phyloP scores from a whole-genome alignment of 176 grass and related monocot species.

The Puccinellia tenuiflora region DNA sequence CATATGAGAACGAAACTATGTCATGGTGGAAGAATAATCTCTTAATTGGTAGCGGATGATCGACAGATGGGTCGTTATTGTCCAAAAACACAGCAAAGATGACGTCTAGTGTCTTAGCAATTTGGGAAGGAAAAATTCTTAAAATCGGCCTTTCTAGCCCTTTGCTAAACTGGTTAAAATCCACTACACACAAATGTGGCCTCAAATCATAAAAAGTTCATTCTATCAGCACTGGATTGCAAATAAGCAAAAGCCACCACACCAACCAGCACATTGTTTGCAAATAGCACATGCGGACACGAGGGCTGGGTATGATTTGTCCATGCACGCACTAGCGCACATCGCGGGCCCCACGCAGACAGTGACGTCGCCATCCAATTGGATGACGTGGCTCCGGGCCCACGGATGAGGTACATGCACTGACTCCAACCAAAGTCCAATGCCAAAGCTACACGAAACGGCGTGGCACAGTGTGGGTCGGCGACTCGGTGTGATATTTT shows the following conservation, averaged over 20 bases:
- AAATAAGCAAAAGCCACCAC: not conserved
- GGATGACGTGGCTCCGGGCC: constrained; percentile 15
- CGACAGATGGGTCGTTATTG: too few relatives aligned
- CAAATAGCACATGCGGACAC: not conserved
- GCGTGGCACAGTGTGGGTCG: not conserved
- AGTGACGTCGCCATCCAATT: constrained; percentile 11
- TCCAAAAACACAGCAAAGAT: too few relatives aligned
- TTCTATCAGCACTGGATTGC: not conserved
- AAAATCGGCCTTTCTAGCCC: not conserved
- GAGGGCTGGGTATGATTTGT: not conserved
- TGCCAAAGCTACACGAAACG: too few relatives aligned
- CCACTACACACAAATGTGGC: not conserved
- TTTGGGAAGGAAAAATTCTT: not conserved
- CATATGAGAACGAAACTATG: not conserved
- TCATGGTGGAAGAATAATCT: not conserved
- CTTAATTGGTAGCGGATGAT: too few relatives aligned
- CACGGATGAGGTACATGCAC: not conserved
- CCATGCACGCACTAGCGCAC: not conserved
- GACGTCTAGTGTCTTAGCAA: too few relatives aligned
- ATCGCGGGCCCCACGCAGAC: not conserved
- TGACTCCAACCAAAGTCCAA: not conserved
- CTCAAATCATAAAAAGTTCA: not conserved
- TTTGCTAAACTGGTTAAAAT: too few relatives aligned
- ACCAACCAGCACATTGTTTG: not conserved
- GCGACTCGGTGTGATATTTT: constrained; percentile 24